phyloP scores from a whole-genome alignment of 257 asterid species.

The Paulownia fortunei region DNA sequence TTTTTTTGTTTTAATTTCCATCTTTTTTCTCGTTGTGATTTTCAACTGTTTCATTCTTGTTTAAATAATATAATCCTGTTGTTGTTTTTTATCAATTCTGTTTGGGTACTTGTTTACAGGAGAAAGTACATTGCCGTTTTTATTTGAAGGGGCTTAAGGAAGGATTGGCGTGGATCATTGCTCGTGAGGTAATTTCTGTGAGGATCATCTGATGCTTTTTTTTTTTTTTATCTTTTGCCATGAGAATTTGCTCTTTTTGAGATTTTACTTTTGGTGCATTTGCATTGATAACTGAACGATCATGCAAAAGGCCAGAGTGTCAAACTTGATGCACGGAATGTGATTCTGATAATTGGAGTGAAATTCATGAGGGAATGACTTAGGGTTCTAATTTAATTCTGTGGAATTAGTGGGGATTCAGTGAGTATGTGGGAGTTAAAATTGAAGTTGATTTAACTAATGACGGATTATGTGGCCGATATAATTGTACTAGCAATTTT shows the following conservation, averaged over 20 bases:
- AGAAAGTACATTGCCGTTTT: neutral
- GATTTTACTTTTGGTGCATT: neutral
- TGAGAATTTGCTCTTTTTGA: neutral
- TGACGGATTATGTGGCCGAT: neutral
- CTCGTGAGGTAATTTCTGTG: conserved; percentile 6
- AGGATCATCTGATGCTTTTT: conserved; percentile 4
- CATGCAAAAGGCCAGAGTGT: conserved; percentile 11
- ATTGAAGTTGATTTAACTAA: conserved; percentile 1
- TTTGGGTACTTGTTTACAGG: neutral
- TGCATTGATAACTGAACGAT: neutral
- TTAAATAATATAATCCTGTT: neutral
- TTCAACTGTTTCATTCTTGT: neutral
- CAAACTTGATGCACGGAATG: conserved; percentile 10
- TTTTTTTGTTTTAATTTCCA: neutral
- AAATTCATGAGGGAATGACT: neutral
- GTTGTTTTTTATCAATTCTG: neutral
- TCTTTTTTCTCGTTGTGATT: neutral
- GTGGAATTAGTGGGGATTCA: neutral
- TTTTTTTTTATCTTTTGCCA: neutral
- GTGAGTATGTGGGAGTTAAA: conserved; percentile 6
- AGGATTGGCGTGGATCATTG: conserved; percentile 4
- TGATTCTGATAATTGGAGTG: neutral
- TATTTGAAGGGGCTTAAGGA: neutral
- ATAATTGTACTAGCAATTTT: neutral
- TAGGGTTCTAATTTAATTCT: conserved; percentile 26